Evolutionary conservation across 257 asterid species (phyloP), one percentile per base, ranked within the genome.

Genomic region (Cordia subcordata): DNA sequence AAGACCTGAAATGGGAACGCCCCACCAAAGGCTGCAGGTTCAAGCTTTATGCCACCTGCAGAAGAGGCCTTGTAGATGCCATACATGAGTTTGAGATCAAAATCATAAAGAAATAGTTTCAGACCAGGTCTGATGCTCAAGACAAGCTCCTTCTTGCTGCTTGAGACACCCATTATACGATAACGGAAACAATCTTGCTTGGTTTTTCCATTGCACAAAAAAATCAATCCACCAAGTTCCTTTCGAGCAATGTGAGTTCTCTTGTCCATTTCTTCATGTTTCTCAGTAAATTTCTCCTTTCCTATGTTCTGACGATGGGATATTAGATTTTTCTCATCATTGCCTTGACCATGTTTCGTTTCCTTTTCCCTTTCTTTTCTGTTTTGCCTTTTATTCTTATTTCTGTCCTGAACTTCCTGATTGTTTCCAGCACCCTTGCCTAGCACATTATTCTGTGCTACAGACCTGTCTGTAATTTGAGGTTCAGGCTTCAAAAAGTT

Each of bases 1-100:
- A 49, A 14, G 57, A 88, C 99, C 99, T 93, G 99, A 46, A 85
- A 96, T 16, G 96, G 97, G 69, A 93, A 93, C 39, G 65, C 86
- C 58, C 97, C 99, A 68, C 82, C 85, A 55, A 83, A 93, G 47
- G 97, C 99, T 56, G 69, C 49, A 22, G 97, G 96, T 60, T 89
- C 96, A 23, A 93, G 95, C 66, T 80, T 84, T 86, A 86, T 82
- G 62, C 99, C 96, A 54, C 99, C 97, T 27, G 80, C 45, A 19
- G 99, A 89, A 14, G 97, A 65, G 15, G 97, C 97, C 78, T 86
- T 89, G 33, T 62, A 93, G 54, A 86, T 69, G 32, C 99, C 99
- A 76, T 93, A 89, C 95, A 93, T 27, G 66, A 89, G 76, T 81
- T 68, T 89, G 62, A 84, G 89, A 79, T 93, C 95, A 69, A 89